phyloP scores from a whole-genome alignment of 2,329 filamentous ascomycete species.

The Colletotrichum chlorophyti region DNA sequence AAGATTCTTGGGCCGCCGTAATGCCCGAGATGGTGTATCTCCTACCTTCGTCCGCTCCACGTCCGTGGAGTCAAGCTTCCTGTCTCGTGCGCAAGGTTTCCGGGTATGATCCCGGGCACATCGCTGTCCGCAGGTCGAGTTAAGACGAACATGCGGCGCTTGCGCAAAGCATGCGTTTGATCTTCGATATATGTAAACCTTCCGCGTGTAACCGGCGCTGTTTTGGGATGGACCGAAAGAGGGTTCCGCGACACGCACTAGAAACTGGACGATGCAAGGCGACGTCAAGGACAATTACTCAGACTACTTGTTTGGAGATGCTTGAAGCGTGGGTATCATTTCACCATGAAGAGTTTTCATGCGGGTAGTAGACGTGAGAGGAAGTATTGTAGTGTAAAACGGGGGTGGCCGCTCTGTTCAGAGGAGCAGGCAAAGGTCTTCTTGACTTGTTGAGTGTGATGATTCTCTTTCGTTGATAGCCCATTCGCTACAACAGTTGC shows the following conservation, averaged over 20 bases:
- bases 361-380: background rate
- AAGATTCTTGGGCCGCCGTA: background rate
- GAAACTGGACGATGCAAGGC: no score
- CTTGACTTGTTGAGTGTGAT: slow-evolving; percentile 9
- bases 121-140: background rate
- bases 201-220: no score
- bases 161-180: background rate
- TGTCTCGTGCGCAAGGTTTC: background rate
- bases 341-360: slow-evolving; percentile 7
- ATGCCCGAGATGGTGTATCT: background rate
- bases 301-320: no score
- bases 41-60: no score
- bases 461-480: slow-evolving; percentile 8
- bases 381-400: background rate
- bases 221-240: no score
- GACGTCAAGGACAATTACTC: no score
- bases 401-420: background rate
- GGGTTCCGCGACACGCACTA: no score
- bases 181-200: background rate
- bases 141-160: slow-evolving; percentile 2
- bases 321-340: slow-evolving; percentile 3
- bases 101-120: background rate
- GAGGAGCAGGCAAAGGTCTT: slow-evolving; percentile 1
- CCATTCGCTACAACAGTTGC: slow-evolving; percentile 1
- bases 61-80: background rate